Base-by-base conservation (phyloP, 2,329 filamentous ascomycete species). In the Eurotiales sp. region DNA sequence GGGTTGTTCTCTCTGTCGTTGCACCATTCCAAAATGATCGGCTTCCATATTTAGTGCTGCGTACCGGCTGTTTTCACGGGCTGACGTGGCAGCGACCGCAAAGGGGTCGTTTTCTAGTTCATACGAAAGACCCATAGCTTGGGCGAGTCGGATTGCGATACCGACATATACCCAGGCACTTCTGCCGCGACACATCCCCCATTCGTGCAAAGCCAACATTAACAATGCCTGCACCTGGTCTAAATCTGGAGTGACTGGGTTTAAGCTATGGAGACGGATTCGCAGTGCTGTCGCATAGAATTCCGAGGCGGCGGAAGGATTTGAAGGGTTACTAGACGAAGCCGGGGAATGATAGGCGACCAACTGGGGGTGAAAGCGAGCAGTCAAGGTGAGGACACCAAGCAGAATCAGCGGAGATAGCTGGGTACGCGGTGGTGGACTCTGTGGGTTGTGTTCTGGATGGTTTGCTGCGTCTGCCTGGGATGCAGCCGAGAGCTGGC, bases 131-230 rank as follows among this genome's bases (percentile, higher is more conserved):
- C 73, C 73, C 63, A 76, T 70, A 12, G 70, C 68, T 51, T 76
- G 74, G 2, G 73, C 68, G 21, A 76, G 61, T 15, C 74, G 64
- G 19, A 75, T 70, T 3, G 70, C 72, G 57, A 77, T 70, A 4
- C 72, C 72, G 34, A 76, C 70, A 50, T 76, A 76, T 14, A 73
- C 56, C 74, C 78, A 82, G 6, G 78, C 77, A 49, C 73, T 77
- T 32, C 70, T 69, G 12, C 79, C 78, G 44, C 77, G 72, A 52
- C 74, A 75, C 69, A 77, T 79, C 25, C 77, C 76, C 78, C 79
- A 82, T 56, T 82, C 79, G 55, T 82, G 78, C 44, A 80, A 66
- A 3, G 74, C 76, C 4, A 83, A 68, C 78, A 83, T 81, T 25
- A 82, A 64, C 19, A 77, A 65, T 3, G 78, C 76, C 58, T 83